These are phyloP conservation scores for Backusella morwellensis DNA, from an alignment of 192 early-diverging fungal species.

Conservation along the genomic window DNA sequence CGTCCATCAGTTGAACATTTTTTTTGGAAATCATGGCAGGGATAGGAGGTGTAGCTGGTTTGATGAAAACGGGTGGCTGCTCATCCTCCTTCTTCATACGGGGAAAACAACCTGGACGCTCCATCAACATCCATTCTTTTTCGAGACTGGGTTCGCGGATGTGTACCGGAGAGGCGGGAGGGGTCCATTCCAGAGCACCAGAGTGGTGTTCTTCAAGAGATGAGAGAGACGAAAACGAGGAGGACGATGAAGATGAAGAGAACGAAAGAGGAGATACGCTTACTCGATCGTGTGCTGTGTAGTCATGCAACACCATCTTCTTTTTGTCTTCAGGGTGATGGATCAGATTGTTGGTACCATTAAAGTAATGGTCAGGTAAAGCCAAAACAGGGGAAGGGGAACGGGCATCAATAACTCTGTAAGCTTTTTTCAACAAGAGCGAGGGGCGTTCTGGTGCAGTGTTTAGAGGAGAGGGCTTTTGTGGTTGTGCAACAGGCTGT, in stretches of 20 bases:
- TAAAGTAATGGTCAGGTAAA: neutral
- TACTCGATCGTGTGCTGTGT: neutral
- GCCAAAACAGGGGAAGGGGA: neutral
- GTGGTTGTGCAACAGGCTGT: neutral
- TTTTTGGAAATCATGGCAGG: neutral
- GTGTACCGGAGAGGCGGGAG: neutral
- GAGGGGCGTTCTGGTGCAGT: neutral
- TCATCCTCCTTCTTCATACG: conserved; percentile 1
- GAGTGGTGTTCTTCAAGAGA: neutral
- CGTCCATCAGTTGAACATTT: neutral
- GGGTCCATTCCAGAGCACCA: neutral
- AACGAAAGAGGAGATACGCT: conserved; percentile 6
- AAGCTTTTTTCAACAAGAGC: conserved; percentile 3
- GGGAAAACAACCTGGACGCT: conserved; percentile 5
- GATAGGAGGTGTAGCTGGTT: neutral
- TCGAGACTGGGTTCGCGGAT: neutral
- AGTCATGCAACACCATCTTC: neutral
- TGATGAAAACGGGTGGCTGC: neutral
- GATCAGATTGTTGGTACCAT: neutral
- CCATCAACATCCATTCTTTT: neutral
- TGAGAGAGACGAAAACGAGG: conserved; percentile 12
- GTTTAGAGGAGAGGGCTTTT: neutral
- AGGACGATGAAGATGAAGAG: conserved; percentile 3
- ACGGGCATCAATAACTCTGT: neutral
- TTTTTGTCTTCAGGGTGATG: neutral